Evolutionary conservation across 1,284 basidiomycete species (phyloP), one percentile per base, ranked within the genome.

Genomic region (Sanghuangporus sanghuang): DNA sequence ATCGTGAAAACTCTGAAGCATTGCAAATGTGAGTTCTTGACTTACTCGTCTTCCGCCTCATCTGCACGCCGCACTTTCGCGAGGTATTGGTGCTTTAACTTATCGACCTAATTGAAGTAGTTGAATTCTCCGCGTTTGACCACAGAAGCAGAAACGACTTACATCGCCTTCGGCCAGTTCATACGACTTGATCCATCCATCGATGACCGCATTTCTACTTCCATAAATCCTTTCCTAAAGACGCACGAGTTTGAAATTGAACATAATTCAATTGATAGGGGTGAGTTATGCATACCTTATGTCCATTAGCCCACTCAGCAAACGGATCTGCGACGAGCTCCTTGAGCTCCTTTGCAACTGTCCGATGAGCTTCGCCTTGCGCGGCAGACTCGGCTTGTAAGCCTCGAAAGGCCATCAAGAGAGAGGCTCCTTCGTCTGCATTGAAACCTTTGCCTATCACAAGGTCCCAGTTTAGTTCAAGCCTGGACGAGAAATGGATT

Each of bases 11-110:
- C 53, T 36, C 23, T 23, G 8, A 36, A 21, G 70, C 68, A 1
- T 46, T 46, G 6, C 44, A 49, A 35, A 23, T 11, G 38, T 55
- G 14, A 64, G 40, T 32, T 3, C 2, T 39, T 42, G 18, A 78
- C 90, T 71, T 75, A 95, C 93, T 95, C 93, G 73, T 96, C 93
- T 71, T 94, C 93, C 35, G 89, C 87, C 72, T 96, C 93, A 68
- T 96, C 93, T 3, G 93, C 93, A 42, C 83, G 81, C 59, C 91
- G 84, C 0, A 84, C 86, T 75, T 94, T 95, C 38, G 79, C 75
- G n/a, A 92, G 73, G 70, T 95, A 95, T 54, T 84, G 79, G 63
- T 87, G 82, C 74, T 90, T 93, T 63, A 93, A 76, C 73, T 89
- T 88, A 40, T 78, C 73, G 16, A 90, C 77, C 81, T 84, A 64